phyloP scores from a whole-genome alignment of 257 asterid genomes.

The Scutellaria baicalensis region DNA sequence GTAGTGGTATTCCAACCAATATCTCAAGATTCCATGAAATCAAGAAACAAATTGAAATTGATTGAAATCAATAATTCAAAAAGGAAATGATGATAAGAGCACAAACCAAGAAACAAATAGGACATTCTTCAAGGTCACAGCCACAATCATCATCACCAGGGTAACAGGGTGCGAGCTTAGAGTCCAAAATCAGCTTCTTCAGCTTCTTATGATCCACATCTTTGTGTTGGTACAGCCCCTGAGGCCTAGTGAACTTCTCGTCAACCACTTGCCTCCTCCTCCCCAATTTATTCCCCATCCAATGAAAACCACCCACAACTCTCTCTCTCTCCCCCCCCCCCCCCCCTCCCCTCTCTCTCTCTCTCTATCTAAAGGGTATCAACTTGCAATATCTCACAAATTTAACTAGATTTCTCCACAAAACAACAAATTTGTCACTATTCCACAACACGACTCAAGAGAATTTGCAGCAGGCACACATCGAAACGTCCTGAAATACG shows the following conservation, averaged over 20 bases:
- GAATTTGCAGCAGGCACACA: conserved; percentile 16
- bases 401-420: conserved; percentile 15
- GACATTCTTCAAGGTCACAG: conserved; percentile 90
- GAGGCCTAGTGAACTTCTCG: conserved; percentile 99
- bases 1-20: background rate
- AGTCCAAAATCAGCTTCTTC: conserved; percentile 81
- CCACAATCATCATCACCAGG: conserved; percentile 91
- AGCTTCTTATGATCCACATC: conserved; percentile 99
- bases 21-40: background rate
- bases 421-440: conserved; percentile 10
- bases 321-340: background rate
- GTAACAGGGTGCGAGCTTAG: conserved; percentile 96
- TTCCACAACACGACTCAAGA: background rate
- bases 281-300: conserved; percentile 97
- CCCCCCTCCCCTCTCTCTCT: background rate
- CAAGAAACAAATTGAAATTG: background rate
- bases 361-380: background rate
- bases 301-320: conserved; percentile 14
- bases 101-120: conserved; percentile 98
- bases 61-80: background rate
- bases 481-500: conserved; percentile 13
- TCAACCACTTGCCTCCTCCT: conserved; percentile 93
- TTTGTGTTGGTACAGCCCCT: conserved; percentile 91
- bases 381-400: conserved; percentile 22
- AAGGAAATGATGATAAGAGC: background rate